Evolutionary conservation across 805 yeast species (phyloP), one percentile per base, ranked within the genome.

Genomic region (Cyberlindnera veronae): DNA sequence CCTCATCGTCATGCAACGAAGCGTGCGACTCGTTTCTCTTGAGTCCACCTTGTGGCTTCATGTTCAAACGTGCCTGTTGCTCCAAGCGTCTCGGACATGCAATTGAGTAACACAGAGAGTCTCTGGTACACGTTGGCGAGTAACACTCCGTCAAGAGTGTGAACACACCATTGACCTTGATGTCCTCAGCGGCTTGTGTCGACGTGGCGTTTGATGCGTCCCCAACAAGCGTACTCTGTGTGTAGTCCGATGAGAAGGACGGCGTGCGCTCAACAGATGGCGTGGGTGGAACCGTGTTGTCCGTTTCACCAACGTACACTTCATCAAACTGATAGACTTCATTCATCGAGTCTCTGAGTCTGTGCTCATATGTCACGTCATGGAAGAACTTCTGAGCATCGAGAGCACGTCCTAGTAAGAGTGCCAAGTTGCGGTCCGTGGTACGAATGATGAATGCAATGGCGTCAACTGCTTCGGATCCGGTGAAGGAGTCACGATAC

Each of bases 41-140:
- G 51, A 91, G 69, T 1, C 91, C 95, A 32, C 95, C 93, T 54
- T 84, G 84, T 3, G 93, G 87, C 59, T 86, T 86, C 78, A 87
- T 73, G 53, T 90, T 89, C 37, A 87, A 72, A 44, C 98, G 72
- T 4, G 96, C 95, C 58, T 91, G 98, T 62, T 93, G 98, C 63
- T 91, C 98, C 36, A 93, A 68, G 47, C 98, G 75, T 51, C 96
- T 76, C 13, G 99, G 99, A 65, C 99, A 93, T 11, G 96, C 95
- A 51, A 93, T 90, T 31, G 95, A 85, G 63, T 93, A 93, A 64
- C 99, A 93, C 29, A 91, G 67, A 24, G 77, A 71, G 54, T 87
- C 95, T 37, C 95, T 71, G 5, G 96, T 81, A 64, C 99, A 93
- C 0, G 99, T 93, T 24, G 99, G 96, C 0, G 97, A 89, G 57